Conservation (phyloP, 2,329 filamentous ascomycete genomes). For the Claviceps fusiformis region DNA sequence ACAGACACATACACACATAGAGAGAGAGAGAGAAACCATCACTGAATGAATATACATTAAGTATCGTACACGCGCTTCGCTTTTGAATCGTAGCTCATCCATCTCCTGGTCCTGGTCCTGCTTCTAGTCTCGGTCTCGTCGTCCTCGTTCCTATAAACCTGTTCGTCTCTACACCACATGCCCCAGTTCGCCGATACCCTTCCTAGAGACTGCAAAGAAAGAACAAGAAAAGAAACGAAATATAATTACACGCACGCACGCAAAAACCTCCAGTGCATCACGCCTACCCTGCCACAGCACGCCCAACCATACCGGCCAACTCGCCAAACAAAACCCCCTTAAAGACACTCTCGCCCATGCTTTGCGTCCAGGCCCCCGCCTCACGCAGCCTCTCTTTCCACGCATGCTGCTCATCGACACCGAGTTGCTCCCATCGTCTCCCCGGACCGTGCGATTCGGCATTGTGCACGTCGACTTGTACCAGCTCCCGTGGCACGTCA, state of each 20-base stretch:
- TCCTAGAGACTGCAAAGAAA: not conserved
- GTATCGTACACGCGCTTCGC: not conserved
- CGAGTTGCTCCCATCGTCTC: constrained; percentile 59
- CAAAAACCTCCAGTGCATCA: not conserved
- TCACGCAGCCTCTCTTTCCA: constrained; percentile 59
- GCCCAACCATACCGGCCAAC: constrained; percentile 49
- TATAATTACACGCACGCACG: not conserved
- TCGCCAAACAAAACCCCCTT: constrained; percentile 67
- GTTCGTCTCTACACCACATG: not conserved
- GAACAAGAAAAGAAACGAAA: not conserved
- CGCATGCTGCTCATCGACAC: constrained; percentile 42
- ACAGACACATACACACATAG: too few relatives aligned
- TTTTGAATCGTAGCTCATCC: not conserved
- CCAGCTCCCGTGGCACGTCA: constrained; percentile 8
- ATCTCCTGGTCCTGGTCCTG: too few relatives aligned
- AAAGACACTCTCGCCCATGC: constrained; percentile 64
- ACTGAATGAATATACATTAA: not conserved
- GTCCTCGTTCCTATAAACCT: not conserved
- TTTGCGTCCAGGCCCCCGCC: constrained; percentile 66
- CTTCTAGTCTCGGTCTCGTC: not conserved
- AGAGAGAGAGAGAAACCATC: too few relatives aligned
- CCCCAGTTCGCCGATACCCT: not conserved
- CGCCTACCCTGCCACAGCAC: constrained; percentile 28
- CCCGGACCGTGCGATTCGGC: constrained; percentile 36
- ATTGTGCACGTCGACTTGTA: constrained; percentile 32